Evolutionary conservation across 2,329 filamentous ascomycete species (phyloP).

Genomic region (Calonectria naviculata): DNA sequence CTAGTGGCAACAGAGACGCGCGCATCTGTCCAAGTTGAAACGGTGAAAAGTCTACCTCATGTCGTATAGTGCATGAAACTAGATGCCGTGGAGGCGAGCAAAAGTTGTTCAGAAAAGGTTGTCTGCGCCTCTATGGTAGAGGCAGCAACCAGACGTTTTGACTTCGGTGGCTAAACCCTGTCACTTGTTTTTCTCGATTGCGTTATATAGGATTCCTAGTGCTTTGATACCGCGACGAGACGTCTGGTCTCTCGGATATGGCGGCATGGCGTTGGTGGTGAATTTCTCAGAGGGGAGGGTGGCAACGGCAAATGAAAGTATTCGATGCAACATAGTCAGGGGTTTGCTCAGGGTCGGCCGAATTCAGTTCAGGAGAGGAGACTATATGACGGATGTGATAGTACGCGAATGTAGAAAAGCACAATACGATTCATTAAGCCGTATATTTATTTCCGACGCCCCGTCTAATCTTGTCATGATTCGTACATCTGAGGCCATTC

Average conservation of each 20-base stretch:
- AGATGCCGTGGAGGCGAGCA: neutral
- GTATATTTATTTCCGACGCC: neutral
- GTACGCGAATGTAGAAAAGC: neutral
- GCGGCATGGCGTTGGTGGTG: conserved; percentile 43
- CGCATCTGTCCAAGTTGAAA: neutral
- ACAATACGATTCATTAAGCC: neutral
- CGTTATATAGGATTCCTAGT: conserved; percentile 25
- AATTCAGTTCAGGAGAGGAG: neutral
- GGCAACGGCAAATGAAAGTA: neutral
- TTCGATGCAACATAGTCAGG: neutral
- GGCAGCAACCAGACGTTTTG: conserved; percentile 6
- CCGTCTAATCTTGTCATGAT: neutral
- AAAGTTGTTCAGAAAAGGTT: neutral
- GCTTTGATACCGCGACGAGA: conserved; percentile 40
- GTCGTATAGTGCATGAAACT: neutral
- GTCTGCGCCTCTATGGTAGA: neutral
- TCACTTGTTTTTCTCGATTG: conserved; percentile 25
- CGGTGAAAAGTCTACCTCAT: neutral
- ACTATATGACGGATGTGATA: neutral
- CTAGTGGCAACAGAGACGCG: conserved; percentile 28
- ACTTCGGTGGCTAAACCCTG: neutral
- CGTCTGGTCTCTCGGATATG: conserved; percentile 37
- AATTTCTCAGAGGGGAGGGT: conserved; percentile 25
- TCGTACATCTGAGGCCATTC: neutral
- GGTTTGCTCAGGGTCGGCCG: neutral